Base-by-base conservation (phyloP, 2,329 filamentous ascomycete species). In the Fusarium sp. region DNA sequence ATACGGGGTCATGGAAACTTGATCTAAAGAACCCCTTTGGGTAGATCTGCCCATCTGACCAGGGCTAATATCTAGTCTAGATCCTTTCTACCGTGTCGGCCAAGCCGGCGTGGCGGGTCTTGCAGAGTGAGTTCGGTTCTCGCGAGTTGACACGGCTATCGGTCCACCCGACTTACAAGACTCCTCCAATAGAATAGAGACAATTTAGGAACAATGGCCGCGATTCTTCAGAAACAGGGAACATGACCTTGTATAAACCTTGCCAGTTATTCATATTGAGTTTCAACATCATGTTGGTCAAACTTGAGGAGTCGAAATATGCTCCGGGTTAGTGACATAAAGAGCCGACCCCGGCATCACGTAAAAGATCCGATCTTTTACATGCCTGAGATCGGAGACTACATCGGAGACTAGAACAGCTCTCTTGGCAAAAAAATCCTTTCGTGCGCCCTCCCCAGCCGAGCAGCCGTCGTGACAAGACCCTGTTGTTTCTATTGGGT, bases 221-320 rank as follows among this genome's bases (percentile, higher is more conserved):
- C 14, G 4, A 23, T 14, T 9, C 5, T 2, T 5, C 1, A 14
- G 18, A 23, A 9, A 9, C 2, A 14, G 7, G 42, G 1, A 46
- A 10, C 6, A 0, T 25, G 2, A 4, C 4, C 20, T 25, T 7
- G 8, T n/a, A 25, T 25, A 27, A 25, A n/a, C 20, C 42, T 25
- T 46, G 40, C 0, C 0, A 1, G 11, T 4, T 25, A 14, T 44
- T 25, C 1, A 44, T n/a, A 6, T 44, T 0, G 2, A 25, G 10
- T 44, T 6, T 10, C 13, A 14, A 44, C 7, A 14, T n/a, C 7
- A 5, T 42, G 5, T 23, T 23, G 11, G 3, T 23, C 36, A 14
- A 44, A 5, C 2, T 49, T 7, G 2, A 6, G 1, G 42, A 16
- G 14, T 2, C 9, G 14, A 29, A 4, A 49, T 3, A 49, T n/a